These are phyloP conservation scores for Chlorella sp. DNA, from an alignment of 139 green algal genomes.

Conservation along the genomic window DNA sequence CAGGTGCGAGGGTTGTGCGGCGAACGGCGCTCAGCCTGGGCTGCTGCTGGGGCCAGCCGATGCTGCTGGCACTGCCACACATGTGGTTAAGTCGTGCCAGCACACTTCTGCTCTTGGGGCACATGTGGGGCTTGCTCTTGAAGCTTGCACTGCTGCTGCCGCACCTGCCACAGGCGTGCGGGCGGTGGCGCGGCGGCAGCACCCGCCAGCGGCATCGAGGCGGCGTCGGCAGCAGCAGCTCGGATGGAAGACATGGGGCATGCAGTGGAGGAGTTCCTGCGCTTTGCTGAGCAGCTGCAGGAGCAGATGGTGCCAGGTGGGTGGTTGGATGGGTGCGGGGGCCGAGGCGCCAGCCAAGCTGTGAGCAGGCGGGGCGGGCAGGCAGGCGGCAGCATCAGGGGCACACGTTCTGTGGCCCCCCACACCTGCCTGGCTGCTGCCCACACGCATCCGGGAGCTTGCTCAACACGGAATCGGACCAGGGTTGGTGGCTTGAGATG, in stretches of 20 bases:
- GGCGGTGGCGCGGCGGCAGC: neutral
- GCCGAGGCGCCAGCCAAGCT: neutral
- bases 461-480: no score
- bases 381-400: neutral
- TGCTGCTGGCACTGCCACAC: neutral
- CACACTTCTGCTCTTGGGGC: neutral
- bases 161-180: neutral
- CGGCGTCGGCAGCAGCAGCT: neutral
- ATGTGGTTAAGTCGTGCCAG: neutral
- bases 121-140: neutral
- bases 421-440: no score
- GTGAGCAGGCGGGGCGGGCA: neutral
- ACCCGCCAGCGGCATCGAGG: neutral
- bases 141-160: neutral
- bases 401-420: no score
- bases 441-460: no score
- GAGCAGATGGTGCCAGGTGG: constrained; percentile 33
- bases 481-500: no score
- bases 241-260: constrained; percentile 37
- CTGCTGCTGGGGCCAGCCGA: neutral
- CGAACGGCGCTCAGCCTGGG: neutral
- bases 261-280: constrained; percentile 35
- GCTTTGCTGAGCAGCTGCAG: constrained; percentile 46
- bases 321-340: neutral
- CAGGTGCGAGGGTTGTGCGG: constrained; percentile 3